Conservation (phyloP, 768 basidiomycete species). For the Inosperma sp. region DNA sequence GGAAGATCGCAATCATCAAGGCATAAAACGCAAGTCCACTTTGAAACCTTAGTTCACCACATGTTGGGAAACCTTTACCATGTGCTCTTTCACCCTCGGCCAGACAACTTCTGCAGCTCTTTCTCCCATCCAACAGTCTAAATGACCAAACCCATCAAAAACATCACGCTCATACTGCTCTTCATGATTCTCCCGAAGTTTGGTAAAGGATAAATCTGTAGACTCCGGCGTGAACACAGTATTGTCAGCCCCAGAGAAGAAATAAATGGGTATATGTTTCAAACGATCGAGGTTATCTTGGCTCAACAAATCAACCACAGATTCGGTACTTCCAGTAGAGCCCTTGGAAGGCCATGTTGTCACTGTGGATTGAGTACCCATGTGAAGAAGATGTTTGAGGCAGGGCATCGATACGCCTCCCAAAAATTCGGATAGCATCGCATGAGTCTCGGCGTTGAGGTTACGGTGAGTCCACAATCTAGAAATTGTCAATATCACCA, state of each 20-base stretch:
- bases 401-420: neutral
- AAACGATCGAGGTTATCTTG: conserved; percentile 1
- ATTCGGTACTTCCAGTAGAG: neutral
- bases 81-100: conserved; percentile 5
- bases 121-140: conserved; percentile 9
- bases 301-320: neutral
- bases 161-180: conserved; percentile 3
- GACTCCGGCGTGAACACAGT: conserved; percentile 3
- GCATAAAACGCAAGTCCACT: too few species aligned
- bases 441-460: conserved; percentile 3
- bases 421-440: conserved; percentile 1
- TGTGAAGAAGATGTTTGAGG: neutral
- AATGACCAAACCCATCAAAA: conserved; percentile 5
- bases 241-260: conserved; percentile 7
- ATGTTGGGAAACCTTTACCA: conserved; percentile 1
- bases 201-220: conserved; percentile 2
- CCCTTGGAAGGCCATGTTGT: conserved; percentile 5
- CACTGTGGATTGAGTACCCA: neutral
- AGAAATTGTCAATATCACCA: neutral
- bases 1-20: too few species aligned
- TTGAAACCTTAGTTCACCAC: too few species aligned
- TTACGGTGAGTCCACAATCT: conserved; percentile 5
- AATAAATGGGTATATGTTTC: conserved; percentile 2
- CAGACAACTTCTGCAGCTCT: neutral
- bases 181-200: neutral